Percentiles rank a stretch among this genome's conserved stretches.
Conservation (phyloP, 208 protist genomes). For the Leishmania turanica region DNA sequence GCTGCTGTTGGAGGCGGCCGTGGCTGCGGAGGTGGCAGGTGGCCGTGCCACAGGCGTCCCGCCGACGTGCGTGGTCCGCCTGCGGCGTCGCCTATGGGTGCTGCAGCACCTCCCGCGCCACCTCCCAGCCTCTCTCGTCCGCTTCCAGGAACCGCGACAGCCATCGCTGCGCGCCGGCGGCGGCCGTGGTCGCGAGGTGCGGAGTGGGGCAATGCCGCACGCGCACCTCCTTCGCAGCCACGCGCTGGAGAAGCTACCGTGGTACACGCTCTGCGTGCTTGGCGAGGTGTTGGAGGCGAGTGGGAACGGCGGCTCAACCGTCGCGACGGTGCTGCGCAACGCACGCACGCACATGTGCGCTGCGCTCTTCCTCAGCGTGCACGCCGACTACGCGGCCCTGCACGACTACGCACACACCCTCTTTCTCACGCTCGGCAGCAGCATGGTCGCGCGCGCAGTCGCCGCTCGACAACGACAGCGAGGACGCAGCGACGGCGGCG, state of each 20-base stretch:
- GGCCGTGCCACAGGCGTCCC: conserved; percentile 11
- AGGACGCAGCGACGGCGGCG: background rate
- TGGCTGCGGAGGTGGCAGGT: background rate
- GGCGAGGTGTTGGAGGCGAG: conserved; percentile 8
- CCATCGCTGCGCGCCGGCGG: background rate
- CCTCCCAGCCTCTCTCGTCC: conserved; percentile 53
- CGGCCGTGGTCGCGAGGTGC: background rate
- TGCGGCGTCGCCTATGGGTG: conserved; percentile 62
- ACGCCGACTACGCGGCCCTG: conserved; percentile 29
- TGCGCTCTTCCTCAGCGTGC: conserved; percentile 16
- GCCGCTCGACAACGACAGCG: conserved; percentile 5
- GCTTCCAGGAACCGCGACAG: conserved; percentile 33
- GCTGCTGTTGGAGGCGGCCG: background rate
- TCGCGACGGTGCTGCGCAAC: background rate
- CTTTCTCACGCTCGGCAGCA: conserved; percentile 28
- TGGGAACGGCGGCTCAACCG: background rate
- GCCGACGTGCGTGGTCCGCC: conserved; percentile 32
- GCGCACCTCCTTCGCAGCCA: conserved; percentile 48
- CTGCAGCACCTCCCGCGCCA: conserved; percentile 48
- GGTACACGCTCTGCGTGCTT: conserved; percentile 34
- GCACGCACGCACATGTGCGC: conserved; percentile 4
- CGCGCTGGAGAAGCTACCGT: conserved; percentile 42
- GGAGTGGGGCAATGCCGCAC: conserved; percentile 5
- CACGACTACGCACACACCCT: conserved; percentile 34
- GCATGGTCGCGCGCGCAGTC: conserved; percentile 17